Conservation (phyloP, 2,329 filamentous ascomycete species). For the Neodidymelliopsis sp. region DNA sequence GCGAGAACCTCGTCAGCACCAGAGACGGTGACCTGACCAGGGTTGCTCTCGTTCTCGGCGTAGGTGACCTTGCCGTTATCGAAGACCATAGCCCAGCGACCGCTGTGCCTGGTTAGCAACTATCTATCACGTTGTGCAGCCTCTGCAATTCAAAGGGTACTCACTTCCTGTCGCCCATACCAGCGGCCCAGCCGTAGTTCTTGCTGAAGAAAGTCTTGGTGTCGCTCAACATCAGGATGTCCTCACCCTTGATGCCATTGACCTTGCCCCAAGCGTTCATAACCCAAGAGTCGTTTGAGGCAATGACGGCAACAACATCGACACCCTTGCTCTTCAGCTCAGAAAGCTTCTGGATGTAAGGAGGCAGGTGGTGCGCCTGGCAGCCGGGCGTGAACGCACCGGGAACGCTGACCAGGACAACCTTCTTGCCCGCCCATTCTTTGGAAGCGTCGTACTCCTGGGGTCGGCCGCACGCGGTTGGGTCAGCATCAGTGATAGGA, state of each 20-base stretch:
- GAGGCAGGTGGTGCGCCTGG: conserved; percentile 80
- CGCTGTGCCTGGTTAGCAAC: conserved; percentile 40
- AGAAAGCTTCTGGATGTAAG: conserved; percentile 76
- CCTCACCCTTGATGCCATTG: conserved; percentile 76
- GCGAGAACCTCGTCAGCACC: conserved; percentile 57
- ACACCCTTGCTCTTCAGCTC: conserved; percentile 81
- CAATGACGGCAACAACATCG: conserved; percentile 81
- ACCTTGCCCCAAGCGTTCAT: conserved; percentile 93
- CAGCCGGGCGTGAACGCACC: conserved; percentile 73
- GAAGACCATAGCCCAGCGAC: conserved; percentile 80
- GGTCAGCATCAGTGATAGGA: conserved; percentile 74
- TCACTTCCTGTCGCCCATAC: conserved; percentile 70
- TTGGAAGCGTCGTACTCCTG: conserved; percentile 81
- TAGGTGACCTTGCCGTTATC: conserved; percentile 82
- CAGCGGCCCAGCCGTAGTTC: conserved; percentile 76
- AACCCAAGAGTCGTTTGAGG: conserved; percentile 85
- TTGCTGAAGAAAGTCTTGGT: conserved; percentile 76
- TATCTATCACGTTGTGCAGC: too few species aligned
- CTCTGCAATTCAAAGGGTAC: neutral
- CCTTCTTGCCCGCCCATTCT: conserved; percentile 74
- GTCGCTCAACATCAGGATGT: conserved; percentile 81
- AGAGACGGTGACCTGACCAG: conserved; percentile 57
- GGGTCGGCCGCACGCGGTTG: conserved; percentile 80
- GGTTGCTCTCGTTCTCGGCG: conserved; percentile 73
- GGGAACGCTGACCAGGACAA: conserved; percentile 73